These are phyloP conservation scores for Backusella westeae DNA, from an alignment of 192 early-diverging fungal genomes.

Conservation along the genomic window DNA sequence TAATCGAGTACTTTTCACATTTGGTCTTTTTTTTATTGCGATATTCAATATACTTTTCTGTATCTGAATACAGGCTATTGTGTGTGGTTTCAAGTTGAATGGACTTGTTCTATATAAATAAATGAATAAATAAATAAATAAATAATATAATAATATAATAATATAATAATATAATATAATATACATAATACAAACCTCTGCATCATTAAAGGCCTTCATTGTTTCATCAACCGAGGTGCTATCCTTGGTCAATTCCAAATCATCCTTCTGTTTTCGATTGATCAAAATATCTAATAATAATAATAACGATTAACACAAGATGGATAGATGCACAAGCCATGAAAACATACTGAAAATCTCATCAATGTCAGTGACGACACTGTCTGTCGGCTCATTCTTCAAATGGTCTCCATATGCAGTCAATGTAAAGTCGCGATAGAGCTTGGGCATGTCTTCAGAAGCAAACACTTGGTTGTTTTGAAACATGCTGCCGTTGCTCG, in stretches of 20 bases:
- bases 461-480: background rate
- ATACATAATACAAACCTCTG: background rate
- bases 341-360: background rate
- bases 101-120: background rate
- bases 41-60: background rate
- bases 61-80: background rate
- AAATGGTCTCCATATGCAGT: background rate
- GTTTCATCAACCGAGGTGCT: background rate
- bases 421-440: background rate
- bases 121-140: background rate
- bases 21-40: background rate
- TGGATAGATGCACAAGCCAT: background rate
- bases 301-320: too few relatives aligned
- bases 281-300: background rate
- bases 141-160: too few relatives aligned
- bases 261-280: background rate
- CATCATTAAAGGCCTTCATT: background rate
- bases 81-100: background rate
- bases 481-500: background rate
- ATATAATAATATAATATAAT: too few relatives aligned
- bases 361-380: background rate
- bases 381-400: background rate
- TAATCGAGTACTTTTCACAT: background rate
- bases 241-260: background rate
- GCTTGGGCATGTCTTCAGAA: background rate